These are phyloP conservation scores for Mycena belliarum DNA, from an alignment of 768 basidiomycete genomes.

Conservation along the genomic window DNA sequence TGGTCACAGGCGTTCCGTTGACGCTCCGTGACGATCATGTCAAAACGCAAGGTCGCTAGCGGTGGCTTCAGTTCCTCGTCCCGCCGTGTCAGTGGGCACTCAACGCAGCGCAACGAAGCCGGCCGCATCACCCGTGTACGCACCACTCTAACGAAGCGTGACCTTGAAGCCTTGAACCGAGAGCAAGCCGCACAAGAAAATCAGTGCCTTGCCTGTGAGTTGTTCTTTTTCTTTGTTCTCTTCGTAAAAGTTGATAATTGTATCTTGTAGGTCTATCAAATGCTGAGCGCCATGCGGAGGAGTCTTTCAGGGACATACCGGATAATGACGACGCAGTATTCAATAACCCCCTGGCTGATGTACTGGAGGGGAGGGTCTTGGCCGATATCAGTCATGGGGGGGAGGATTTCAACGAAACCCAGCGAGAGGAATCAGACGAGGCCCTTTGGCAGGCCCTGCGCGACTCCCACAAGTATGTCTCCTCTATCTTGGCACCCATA, in stretches of 20 bases:
- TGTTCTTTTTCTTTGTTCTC: background rate
- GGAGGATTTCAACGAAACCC: background rate
- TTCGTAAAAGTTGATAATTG: background rate
- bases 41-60: too few species aligned
- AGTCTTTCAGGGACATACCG: background rate
- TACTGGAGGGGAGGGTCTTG: background rate
- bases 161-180: background rate
- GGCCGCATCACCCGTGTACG: background rate
- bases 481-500: too few species aligned
- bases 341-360: background rate
- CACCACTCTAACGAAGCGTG: background rate
- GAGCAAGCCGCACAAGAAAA: background rate
- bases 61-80: background rate
- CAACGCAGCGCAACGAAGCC: background rate
- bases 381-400: constrained; percentile 7
- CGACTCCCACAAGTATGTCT: background rate
- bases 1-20: too few species aligned
- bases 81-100: background rate
- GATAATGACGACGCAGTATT: background rate
- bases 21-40: too few species aligned
- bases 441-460: background rate
- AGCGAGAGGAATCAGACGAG: background rate
- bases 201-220: background rate
- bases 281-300: background rate
- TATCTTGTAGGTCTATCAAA: background rate